These are phyloP conservation scores for Diplodia scrobiculata DNA, from an alignment of 2,329 filamentous ascomycete species.

Conservation along the genomic window DNA sequence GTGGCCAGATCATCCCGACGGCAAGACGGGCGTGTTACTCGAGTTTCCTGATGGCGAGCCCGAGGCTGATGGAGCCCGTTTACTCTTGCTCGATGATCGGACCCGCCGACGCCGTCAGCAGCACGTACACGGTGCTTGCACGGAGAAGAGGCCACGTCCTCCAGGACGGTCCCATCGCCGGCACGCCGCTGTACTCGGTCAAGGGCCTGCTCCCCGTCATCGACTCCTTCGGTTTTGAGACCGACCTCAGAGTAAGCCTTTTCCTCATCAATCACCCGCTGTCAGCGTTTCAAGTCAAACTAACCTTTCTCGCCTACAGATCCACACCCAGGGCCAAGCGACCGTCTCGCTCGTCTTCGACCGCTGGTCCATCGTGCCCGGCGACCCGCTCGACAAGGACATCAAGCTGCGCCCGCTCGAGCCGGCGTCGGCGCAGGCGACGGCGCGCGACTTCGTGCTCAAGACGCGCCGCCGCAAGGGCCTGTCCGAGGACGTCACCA, in stretches of 20 bases:
- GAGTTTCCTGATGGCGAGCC: slow-evolving; percentile 95
- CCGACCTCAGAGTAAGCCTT: slow-evolving; percentile 68
- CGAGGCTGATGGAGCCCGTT: slow-evolving; percentile 93
- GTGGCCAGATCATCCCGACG: slow-evolving; percentile 96
- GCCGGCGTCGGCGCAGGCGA: slow-evolving; percentile 82
- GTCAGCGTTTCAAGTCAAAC: background rate
- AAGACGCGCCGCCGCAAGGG: slow-evolving; percentile 95
- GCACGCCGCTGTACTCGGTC: slow-evolving; percentile 90
- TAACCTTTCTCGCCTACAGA: slow-evolving; percentile 44
- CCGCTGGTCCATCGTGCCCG: slow-evolving; percentile 92
- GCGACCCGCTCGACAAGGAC: slow-evolving; percentile 88
- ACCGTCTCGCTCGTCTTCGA: slow-evolving; percentile 93
- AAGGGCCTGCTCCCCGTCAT: slow-evolving; percentile 92
- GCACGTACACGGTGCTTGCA: slow-evolving; percentile 88
- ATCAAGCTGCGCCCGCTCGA: slow-evolving; percentile 81
- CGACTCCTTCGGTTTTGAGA: slow-evolving; percentile 97
- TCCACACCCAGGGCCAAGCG: slow-evolving; percentile 91
- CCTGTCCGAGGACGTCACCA: slow-evolving; percentile 89
- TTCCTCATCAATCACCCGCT: background rate
- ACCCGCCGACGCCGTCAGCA: slow-evolving; percentile 82
- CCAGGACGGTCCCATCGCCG: slow-evolving; percentile 89
- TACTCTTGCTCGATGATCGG: slow-evolving; percentile 93
- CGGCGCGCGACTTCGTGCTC: slow-evolving; percentile 91
- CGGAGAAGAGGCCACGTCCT: slow-evolving; percentile 88
- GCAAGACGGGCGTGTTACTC: slow-evolving; percentile 90